Evolutionary conservation across 345 rosid species (phyloP), one percentile per base, ranked within the genome.

Genomic region (Aurinia saxatilis): DNA sequence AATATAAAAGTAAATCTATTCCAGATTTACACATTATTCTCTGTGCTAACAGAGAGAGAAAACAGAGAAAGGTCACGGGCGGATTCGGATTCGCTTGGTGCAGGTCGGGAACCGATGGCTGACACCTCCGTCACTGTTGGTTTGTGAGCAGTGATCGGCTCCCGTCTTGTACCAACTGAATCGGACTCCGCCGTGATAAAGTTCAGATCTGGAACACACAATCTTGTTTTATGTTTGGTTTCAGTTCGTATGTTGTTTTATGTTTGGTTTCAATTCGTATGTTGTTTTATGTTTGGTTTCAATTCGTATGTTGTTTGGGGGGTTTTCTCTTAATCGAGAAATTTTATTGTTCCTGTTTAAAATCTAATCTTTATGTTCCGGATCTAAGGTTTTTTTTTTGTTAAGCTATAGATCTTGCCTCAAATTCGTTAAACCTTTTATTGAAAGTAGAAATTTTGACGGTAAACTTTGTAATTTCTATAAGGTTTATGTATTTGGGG

Each of bases 141-240:
- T 23, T 39, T 11, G 65, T 57, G 46, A 46, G 78, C 71, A 45
- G 41, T 53, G 75, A 76, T 82, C 68, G 58, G 88, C 74, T 87
- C 97, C 87, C 87, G 97, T 85, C 87, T 87, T 90, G 97, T 88
- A 85, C 82, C 97, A 90, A 90, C 84, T 85, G 92, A 90, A 90
- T 90, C 93, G 79, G 95, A 87, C 86, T 55, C 91, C 82, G 88
- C 71, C 84, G 87, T 83, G 86, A 71, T 1, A 5, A 15, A 4
- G 27, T 45, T 75, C 76, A 77, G 85, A 80, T 83, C 88, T 27
- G 5, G 1, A 6, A 6, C 6, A n/a, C n/a, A n/a, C n/a, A n/a
- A n/a, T n/a, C n/a, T n/a, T n/a, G n/a, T n/a, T n/a, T n/a, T n/a
- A n/a, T n/a, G n/a, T n/a, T n/a, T n/a, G n/a, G n/a, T n/a, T n/a